A percentile compares a stretch with the other conserved stretches of the same genome.
These are phyloP conservation scores for Aspergillus terreus DNA, from an alignment of 2,329 filamentous ascomycete species.

Conservation along the genomic window DNA sequence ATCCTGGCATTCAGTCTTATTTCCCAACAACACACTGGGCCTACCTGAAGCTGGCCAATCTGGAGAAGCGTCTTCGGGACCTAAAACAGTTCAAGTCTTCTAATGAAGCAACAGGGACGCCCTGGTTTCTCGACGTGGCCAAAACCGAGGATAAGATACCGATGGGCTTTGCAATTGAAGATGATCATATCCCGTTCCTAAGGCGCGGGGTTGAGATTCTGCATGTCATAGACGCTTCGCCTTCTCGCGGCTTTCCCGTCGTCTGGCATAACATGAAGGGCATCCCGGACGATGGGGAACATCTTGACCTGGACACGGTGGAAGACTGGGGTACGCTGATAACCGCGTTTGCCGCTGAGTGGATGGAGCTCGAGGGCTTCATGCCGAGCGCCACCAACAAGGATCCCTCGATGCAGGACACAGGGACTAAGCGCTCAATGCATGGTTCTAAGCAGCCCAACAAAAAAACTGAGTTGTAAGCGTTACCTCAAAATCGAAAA, in stretches of 20 bases:
- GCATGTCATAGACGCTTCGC: conserved; percentile 76
- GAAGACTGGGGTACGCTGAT: conserved; percentile 85
- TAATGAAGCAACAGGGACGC: conserved; percentile 20
- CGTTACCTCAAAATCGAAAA: conserved; percentile 15
- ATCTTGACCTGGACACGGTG: conserved; percentile 75
- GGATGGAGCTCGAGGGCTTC: conserved; percentile 74
- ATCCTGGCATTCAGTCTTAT: conserved; percentile 75
- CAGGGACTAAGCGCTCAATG: conserved; percentile 9
- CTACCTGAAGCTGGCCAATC: conserved; percentile 68
- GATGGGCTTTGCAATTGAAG: conserved; percentile 56
- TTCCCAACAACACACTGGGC: conserved; percentile 92
- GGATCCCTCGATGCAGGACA: background rate
- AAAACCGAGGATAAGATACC: conserved; percentile 52
- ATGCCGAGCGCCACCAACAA: conserved; percentile 24
- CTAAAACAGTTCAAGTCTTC: conserved; percentile 63
- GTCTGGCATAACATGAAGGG: conserved; percentile 78
- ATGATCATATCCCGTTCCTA: conserved; percentile 94
- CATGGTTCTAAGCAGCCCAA: conserved; percentile 6
- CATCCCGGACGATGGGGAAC: conserved; percentile 67
- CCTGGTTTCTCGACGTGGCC: conserved; percentile 64
- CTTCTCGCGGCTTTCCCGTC: conserved; percentile 57
- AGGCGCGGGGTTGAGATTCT: conserved; percentile 78
- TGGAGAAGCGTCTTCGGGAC: conserved; percentile 71
- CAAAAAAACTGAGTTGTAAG: conserved; percentile 43
- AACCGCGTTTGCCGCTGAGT: conserved; percentile 81